A percentile compares a stretch with the other conserved stretches of the same genome.
Evolutionary conservation across 164 flowering plant species (phyloP).

Genomic region (Magnolia officinalis): DNA sequence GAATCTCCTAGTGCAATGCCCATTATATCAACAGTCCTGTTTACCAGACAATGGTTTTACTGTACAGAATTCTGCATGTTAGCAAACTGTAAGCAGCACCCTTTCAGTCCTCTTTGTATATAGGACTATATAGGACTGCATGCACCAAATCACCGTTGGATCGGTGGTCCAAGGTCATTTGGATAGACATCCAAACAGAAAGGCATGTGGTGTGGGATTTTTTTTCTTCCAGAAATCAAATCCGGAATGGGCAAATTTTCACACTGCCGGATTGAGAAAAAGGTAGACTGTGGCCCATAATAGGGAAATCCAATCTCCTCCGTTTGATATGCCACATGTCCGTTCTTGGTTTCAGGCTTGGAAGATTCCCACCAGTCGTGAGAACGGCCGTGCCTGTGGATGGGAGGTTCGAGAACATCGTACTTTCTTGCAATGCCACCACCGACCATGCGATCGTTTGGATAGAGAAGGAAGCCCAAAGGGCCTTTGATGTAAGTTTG

Average conservation of each 20-base stretch:
- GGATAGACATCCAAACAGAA: neutral
- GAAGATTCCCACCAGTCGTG: constrained; percentile 59
- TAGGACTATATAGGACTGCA: no score
- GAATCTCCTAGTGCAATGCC: neutral
- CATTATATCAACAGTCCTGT: neutral
- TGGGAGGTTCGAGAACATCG: constrained; percentile 70
- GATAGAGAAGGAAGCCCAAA: constrained; percentile 65
- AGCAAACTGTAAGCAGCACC: neutral
- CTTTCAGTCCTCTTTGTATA: neutral
- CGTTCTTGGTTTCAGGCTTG: constrained; percentile 37
- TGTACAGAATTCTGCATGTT: neutral
- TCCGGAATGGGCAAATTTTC: neutral
- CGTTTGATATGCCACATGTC: neutral
- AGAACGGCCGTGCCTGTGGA: constrained; percentile 77
- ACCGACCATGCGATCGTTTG: constrained; percentile 65
- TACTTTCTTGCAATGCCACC: constrained; percentile 67
- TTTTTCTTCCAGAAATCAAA: neutral
- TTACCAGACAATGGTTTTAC: neutral
- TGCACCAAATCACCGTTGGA: neutral
- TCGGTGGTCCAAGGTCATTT: neutral
- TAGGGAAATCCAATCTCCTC: neutral
- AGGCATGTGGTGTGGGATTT: neutral
- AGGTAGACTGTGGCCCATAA: neutral
- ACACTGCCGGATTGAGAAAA: neutral
- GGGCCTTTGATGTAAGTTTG: constrained; percentile 60